Base-by-base conservation (phyloP, 108 stramenopile species). In the Nannochloropsis oceanica region DNA sequence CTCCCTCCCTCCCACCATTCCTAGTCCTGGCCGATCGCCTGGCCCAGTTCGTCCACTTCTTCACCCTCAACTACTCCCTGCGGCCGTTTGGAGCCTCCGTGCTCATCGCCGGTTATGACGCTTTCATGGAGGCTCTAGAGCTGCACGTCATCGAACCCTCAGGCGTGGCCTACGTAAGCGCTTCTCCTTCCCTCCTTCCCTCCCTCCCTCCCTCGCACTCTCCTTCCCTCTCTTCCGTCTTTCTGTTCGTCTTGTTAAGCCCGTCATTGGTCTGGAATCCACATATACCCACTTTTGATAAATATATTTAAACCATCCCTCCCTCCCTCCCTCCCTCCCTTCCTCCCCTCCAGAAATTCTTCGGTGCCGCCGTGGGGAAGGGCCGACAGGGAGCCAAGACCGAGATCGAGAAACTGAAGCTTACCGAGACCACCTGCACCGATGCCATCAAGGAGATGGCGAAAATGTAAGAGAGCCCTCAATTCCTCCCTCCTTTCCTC, bases 301-400 rank as follows among this genome's bases (percentile, higher is more conserved):
- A 14, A 14, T 14, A 50, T 50, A 14, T 25, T 80, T 25, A 25
- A n/a, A 24, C 80, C 25, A 20, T 80, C 24, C 80, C n/a, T 24
- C 80, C 11, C 24, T 80, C n/a, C 24, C 18, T 20, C 25, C 18
- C 18, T 24, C 80, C 80, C 80, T 80, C 80, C 80, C 80, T 80
- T 80, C 25, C n/a, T 11, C 24, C 80, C 13, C 80, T 24, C 86
- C 84, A 89, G 59, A 92, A 93, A 50, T 99, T 95, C 86, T 98
- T 93, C 84, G 99, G 95, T 13, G 94, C 94, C 26, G 98, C 99
- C 11, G 93, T 95, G 13, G 99, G 99, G 26, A 96, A 98, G 91
- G 98, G 98, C 80, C 92, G 95, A 82, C 98, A 99, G 89, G 94
- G 95, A 24, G 98, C 98, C 79, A 97, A 97, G 93, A 99, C 98